Conservation (phyloP, 371 early-diverging fungal genomes). For the Paraphysoderma sedebokerense region DNA sequence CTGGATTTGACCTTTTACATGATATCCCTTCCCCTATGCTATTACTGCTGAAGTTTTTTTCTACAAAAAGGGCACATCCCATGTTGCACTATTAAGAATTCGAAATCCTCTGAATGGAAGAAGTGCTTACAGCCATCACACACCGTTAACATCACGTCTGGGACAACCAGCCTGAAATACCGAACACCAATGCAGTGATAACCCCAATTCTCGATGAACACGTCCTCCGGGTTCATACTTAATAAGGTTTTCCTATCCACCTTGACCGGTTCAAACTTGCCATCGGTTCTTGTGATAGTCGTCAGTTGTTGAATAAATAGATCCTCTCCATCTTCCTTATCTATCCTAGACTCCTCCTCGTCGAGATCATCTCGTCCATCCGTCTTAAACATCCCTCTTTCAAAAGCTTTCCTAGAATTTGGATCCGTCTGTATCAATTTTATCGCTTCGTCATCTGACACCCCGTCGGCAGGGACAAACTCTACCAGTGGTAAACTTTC, state of each 20-base stretch:
- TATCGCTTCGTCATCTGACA: slow-evolving; percentile 16
- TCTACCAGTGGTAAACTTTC: slow-evolving; percentile 24
- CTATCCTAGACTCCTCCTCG: neutral
- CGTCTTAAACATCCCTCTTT: neutral
- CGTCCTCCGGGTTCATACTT: slow-evolving; percentile 10
- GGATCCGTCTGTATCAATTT: neutral
- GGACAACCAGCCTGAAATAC: slow-evolving; percentile 13
- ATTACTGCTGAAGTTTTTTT: too few species aligned
- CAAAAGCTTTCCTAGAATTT: neutral
- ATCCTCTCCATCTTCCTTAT: slow-evolving; percentile 2
- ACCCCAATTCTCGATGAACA: slow-evolving; percentile 14
- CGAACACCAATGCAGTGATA: slow-evolving; percentile 8
- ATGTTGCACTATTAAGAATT: slow-evolving; percentile 15
- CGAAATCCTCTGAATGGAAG: slow-evolving; percentile 28
- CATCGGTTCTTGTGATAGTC: neutral
- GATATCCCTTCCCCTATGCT: too few species aligned
- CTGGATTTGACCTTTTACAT: too few species aligned
- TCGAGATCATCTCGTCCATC: neutral
- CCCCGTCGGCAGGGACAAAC: slow-evolving; percentile 17
- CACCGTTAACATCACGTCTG: slow-evolving; percentile 14
- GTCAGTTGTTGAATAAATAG: neutral
- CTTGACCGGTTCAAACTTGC: slow-evolving; percentile 3
- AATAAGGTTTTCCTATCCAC: slow-evolving; percentile 4
- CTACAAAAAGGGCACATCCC: slow-evolving; percentile 29
- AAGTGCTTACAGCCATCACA: slow-evolving; percentile 23